A percentile compares a stretch with the other conserved stretches of the same genome.
Conservation (phyloP, 495 filamentous ascomycete genomes). For the Aspergillus steynii region DNA sequence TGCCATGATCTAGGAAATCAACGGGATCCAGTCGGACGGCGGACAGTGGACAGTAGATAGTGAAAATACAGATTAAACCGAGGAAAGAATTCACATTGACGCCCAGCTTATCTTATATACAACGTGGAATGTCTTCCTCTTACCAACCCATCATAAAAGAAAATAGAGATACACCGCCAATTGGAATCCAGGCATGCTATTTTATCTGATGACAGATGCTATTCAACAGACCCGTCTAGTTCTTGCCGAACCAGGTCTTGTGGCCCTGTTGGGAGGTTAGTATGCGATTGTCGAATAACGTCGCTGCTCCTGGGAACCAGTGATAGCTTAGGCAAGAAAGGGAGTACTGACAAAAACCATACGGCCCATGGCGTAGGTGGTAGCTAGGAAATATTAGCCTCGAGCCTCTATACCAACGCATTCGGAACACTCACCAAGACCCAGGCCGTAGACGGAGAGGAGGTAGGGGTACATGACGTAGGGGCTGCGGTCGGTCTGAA, state of each 20-base stretch:
- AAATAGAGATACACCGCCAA: constrained; percentile 47
- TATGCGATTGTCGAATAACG: constrained; percentile 11
- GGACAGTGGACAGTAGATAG: not conserved
- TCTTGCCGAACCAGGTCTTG: constrained; percentile 83
- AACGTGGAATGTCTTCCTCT: constrained; percentile 40
- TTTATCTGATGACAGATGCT: constrained; percentile 16
- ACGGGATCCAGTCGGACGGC: not conserved
- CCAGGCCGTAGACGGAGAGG: constrained; percentile 62
- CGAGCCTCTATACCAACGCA: constrained; percentile 14
- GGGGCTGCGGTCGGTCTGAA: constrained; percentile 59
- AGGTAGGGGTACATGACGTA: constrained; percentile 75
- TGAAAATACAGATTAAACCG: constrained; percentile 10
- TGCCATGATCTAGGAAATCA: not conserved
- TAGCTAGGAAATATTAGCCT: constrained; percentile 28
- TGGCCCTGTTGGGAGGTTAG: constrained; percentile 60
- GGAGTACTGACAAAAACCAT: constrained; percentile 53
- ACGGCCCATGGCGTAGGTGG: constrained; percentile 59
- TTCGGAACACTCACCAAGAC: constrained; percentile 47
- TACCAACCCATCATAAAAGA: constrained; percentile 33
- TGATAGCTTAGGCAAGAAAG: not conserved
- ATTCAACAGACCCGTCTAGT: constrained; percentile 42
- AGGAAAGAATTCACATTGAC: constrained; percentile 36
- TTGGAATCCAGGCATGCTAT: constrained; percentile 20
- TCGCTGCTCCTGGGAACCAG: constrained; percentile 1
- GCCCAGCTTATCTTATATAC: constrained; percentile 47